A percentile compares a stretch with the other conserved stretches of the same genome.
phyloP scores from a whole-genome alignment of 2,329 filamentous ascomycete genomes.

The Colletotrichum higginsianum region DNA sequence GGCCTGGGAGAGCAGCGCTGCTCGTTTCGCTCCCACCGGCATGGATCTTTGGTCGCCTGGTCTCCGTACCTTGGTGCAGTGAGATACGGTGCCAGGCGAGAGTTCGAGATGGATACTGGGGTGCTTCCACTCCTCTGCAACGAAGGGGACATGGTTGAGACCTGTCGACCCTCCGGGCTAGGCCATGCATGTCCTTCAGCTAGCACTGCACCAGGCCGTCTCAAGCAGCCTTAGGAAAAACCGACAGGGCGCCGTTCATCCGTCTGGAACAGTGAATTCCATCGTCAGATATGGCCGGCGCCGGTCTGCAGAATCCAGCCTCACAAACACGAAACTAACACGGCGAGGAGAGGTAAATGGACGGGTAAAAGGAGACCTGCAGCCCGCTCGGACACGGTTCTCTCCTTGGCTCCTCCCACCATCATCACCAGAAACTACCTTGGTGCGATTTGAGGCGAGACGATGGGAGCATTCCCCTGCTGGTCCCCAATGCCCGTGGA shows the following conservation, averaged over 20 bases:
- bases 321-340: slow-evolving; percentile 32
- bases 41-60: background rate
- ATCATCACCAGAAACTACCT: slow-evolving; percentile 10
- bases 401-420: slow-evolving; percentile 7
- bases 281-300: too few species aligned
- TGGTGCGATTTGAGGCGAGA: background rate
- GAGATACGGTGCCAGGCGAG: background rate
- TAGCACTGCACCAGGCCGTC: slow-evolving; percentile 23
- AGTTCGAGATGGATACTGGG: background rate
- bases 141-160: slow-evolving; percentile 9
- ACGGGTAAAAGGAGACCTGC: background rate
- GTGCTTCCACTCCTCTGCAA: background rate
- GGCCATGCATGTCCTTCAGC: slow-evolving; percentile 20
- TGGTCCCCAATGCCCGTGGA: slow-evolving; percentile 8
- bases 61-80: slow-evolving; percentile 4
- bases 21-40: background rate
- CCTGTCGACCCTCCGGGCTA: slow-evolving; percentile 16
- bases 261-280: slow-evolving; percentile 34
- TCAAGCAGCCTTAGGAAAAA: slow-evolving; percentile 16
- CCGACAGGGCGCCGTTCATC: slow-evolving; percentile 25
- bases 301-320: slow-evolving; percentile 25
- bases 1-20: slow-evolving; percentile 6
- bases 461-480: slow-evolving; percentile 1
- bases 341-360: background rate
- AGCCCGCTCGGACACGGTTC: slow-evolving; percentile 4